Conservation (phyloP, 352 stramenopile genomes). For the Aphanomyces euteiches region DNA sequence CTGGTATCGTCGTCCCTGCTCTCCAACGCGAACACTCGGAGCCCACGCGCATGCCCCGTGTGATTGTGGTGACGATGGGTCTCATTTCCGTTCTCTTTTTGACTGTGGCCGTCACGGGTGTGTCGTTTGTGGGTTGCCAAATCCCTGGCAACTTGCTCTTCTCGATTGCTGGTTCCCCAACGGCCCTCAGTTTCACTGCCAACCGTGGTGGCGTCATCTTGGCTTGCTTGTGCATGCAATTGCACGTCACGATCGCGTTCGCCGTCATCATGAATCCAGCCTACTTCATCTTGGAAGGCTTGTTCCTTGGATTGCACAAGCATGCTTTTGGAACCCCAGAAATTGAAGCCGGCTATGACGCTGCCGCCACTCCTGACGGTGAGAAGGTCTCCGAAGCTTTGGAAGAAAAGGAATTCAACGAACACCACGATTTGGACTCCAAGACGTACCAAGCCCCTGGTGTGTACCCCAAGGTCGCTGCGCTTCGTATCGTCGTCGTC, state of each 20-base stretch:
- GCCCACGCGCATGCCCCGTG: background rate
- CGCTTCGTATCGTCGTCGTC: background rate
- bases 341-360: background rate
- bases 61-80: background rate
- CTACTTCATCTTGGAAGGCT: background rate
- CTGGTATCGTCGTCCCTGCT: background rate
- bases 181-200: background rate
- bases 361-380: background rate
- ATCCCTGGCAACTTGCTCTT: constrained; percentile 1
- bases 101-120: background rate
- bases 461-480: background rate
- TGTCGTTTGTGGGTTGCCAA: background rate
- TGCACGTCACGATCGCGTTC: background rate
- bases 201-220: constrained; percentile 3
- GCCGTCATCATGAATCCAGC: background rate
- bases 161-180: background rate
- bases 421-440: background rate
- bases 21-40: background rate
- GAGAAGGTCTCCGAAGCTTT: background rate
- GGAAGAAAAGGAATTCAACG: background rate
- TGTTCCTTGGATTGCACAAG: background rate
- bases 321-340: background rate
- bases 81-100: background rate
- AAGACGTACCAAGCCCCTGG: background rate
- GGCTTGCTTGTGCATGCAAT: background rate